Conservation (phyloP, 306 rosid genomes). For the Mimosa pudica region DNA sequence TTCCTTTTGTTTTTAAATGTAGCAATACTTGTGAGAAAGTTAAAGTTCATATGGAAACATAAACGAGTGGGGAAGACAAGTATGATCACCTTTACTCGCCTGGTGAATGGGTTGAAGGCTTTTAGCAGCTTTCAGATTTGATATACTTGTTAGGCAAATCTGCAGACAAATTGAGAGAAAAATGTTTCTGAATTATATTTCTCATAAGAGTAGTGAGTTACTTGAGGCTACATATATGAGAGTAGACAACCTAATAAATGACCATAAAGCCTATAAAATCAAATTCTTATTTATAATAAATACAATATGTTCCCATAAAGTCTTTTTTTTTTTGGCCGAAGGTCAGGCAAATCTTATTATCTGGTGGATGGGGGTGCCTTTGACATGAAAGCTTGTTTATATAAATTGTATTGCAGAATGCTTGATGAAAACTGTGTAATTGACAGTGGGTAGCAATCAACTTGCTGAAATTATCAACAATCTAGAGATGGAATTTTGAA, state of each 20-base stretch:
- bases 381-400: background rate
- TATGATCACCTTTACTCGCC: background rate
- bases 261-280: no score
- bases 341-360: background rate
- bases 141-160: slow-evolving; percentile 4
- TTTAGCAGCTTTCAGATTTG: slow-evolving; percentile 28
- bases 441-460: background rate
- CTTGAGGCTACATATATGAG: no score
- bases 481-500: slow-evolving; percentile 26
- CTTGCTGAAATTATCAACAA: background rate
- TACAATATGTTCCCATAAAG: no score
- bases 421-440: background rate
- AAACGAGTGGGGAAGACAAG: background rate
- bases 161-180: no score
- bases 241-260: no score
- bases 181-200: no score
- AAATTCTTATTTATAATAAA: no score
- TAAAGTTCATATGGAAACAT: background rate
- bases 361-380: background rate
- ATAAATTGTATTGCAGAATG: background rate
- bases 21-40: background rate
- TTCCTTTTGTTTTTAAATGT: background rate
- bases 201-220: no score
- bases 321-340: no score
- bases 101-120: slow-evolving; percentile 15